Base-by-base conservation (phyloP, 148 eudicot genomes). In the Pouteria glomerata region DNA sequence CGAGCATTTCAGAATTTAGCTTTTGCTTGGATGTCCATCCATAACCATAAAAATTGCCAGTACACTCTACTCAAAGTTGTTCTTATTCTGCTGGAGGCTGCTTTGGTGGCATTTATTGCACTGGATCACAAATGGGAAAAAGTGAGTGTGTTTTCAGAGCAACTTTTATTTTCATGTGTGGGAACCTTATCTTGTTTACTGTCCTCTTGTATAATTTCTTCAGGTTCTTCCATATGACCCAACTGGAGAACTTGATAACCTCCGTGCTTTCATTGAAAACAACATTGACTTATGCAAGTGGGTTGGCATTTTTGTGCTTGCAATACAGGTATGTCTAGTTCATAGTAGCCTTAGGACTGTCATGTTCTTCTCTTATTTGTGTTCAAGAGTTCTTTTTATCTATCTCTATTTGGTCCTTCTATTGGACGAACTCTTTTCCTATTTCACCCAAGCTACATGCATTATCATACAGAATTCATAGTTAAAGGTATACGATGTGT, bases 201-300 rank as follows among this genome's bases (percentile, higher is more conserved):
- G 30, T 57, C 41, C 23, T 42, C 39, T n/a, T 16, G 51, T 62
- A 2, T 63, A 34, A 31, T 33, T 57, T 75, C 39, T 76, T 47
- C 74, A 91, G 97, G 92, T 84, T 85, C 82, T 91, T 77, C 97
- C 97, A 64, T 47, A 21, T 63, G 97, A 91, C 60, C 85, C 90
- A 72, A 91, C 97, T 59, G 97, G 94, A 63, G 91, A 84, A 79
- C 83, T 91, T 73, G 85, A 81, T 60, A 78, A 70, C 51, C 52
- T 91, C 15, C 84, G 76, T 48, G 39, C 67, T 69, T 91, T 91
- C 59, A 53, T 89, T 59, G 75, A 87, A 77, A 80, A 82, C 69
- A 87, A 91, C 53, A 74, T 65, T 47, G 92, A 87, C 74, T 58
- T 91, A 74, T 89, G 83, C 81, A 71, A 70, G 74, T 89, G 86